phyloP scores from a whole-genome alignment of 2,329 filamentous ascomycete genomes.

The Aspergillus melleus region DNA sequence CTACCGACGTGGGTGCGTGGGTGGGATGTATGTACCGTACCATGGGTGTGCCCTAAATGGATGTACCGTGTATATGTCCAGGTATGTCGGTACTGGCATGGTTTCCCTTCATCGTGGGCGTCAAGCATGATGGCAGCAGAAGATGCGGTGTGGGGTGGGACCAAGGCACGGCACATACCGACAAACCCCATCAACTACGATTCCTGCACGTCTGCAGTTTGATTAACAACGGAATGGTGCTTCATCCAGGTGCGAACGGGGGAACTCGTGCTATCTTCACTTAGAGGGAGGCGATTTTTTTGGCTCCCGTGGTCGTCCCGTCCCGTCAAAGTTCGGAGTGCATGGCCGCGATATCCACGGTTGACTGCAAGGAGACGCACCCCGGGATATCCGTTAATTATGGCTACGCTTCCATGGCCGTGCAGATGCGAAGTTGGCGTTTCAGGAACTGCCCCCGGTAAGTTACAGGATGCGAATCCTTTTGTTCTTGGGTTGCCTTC shows the following conservation, averaged over 20 bases:
- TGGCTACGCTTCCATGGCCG: background rate
- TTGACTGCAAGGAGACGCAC: slow-evolving; percentile 28
- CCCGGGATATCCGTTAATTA: background rate
- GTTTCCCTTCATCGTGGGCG: background rate
- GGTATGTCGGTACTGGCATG: background rate
- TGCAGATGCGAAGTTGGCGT: background rate
- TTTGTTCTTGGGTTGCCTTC: background rate
- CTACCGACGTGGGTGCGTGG: no score
- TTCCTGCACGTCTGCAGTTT: background rate
- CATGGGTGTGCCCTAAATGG: background rate
- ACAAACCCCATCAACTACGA: background rate
- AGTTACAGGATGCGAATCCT: background rate
- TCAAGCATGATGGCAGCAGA: background rate
- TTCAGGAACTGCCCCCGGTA: background rate
- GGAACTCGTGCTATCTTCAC: background rate
- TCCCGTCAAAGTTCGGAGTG: slow-evolving; percentile 41
- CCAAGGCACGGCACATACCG: background rate
- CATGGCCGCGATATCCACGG: slow-evolving; percentile 31
- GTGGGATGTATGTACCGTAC: background rate
- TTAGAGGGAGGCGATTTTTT: background rate
- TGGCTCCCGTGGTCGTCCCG: slow-evolving; percentile 32
- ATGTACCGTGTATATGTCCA: background rate
- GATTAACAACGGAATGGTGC: background rate
- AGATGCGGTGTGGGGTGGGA: background rate
- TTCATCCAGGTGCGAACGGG: background rate